Conservation (phyloP, 2,329 filamentous ascomycete species). For the Neofusicoccum sp. region DNA sequence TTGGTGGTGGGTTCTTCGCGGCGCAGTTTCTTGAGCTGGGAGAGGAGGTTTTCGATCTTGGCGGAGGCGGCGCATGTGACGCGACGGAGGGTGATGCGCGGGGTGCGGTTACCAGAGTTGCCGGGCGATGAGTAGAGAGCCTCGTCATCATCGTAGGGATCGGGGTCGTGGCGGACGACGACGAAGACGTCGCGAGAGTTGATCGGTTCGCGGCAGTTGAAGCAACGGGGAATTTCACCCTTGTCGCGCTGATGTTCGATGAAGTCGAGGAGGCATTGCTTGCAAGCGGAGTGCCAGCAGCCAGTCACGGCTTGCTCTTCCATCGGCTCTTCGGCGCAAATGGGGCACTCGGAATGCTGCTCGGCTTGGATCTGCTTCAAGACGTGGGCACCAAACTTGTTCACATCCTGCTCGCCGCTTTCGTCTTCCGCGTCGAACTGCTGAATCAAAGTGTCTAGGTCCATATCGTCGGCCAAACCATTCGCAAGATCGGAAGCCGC, state of each 20-base stretch:
- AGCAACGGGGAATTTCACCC: constrained; percentile 74
- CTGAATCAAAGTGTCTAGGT: constrained; percentile 79
- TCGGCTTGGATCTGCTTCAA: constrained; percentile 90
- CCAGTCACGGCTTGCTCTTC: constrained; percentile 89
- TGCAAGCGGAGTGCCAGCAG: constrained; percentile 97
- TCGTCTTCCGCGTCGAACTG: constrained; percentile 70
- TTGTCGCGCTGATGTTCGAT: constrained; percentile 83
- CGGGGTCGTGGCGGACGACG: constrained; percentile 72
- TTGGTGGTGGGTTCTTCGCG: constrained; percentile 69
- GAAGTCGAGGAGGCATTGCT: constrained; percentile 84
- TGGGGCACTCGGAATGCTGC: constrained; percentile 83
- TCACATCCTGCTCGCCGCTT: constrained; percentile 56
- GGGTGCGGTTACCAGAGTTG: constrained; percentile 31
- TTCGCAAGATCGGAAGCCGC: constrained; percentile 74
- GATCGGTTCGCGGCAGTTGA: constrained; percentile 83
- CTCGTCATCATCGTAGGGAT: constrained; percentile 37
- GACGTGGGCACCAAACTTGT: constrained; percentile 80
- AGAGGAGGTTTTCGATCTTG: constrained; percentile 79
- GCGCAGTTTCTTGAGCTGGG: constrained; percentile 68
- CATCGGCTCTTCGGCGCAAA: constrained; percentile 96
- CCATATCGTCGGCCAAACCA: constrained; percentile 92
- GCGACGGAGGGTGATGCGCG: constrained; percentile 60
- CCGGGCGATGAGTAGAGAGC: constrained; percentile 33
- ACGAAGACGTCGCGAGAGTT: constrained; percentile 86
- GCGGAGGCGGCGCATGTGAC: constrained; percentile 72